Conservation (phyloP, 1,139 yeast genomes). For the Ogataea hybrid region DNA sequence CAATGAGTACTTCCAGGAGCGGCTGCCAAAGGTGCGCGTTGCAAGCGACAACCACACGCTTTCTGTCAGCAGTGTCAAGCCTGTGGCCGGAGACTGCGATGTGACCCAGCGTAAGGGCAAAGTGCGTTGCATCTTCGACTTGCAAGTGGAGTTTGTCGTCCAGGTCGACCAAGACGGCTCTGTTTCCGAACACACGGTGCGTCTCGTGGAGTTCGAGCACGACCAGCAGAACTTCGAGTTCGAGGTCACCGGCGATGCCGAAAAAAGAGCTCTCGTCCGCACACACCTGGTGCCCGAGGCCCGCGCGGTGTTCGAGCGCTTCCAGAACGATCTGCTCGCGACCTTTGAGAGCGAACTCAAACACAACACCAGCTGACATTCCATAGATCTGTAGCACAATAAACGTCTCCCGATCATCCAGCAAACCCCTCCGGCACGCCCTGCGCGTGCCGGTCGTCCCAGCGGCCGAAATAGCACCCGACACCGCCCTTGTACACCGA, state of each 20-base stretch:
- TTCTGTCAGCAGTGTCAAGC: slow-evolving; percentile 40
- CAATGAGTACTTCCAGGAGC: slow-evolving; percentile 50
- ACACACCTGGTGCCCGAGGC: slow-evolving; percentile 51
- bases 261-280: slow-evolving; percentile 39
- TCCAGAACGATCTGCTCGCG: slow-evolving; percentile 34
- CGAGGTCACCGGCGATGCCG: slow-evolving; percentile 40
- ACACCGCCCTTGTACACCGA: slow-evolving; percentile 64
- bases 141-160: slow-evolving; percentile 50
- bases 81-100: slow-evolving; percentile 71
- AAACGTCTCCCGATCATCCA: background rate
- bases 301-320: slow-evolving; percentile 45
- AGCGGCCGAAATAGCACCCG: slow-evolving; percentile 58
- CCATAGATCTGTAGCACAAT: slow-evolving; percentile 1
- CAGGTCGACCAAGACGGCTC: slow-evolving; percentile 32
- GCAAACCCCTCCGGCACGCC: slow-evolving; percentile 88
- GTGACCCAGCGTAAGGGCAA: slow-evolving; percentile 82
- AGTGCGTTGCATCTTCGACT: slow-evolving; percentile 70
- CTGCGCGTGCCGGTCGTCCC: slow-evolving; percentile 61
- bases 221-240: slow-evolving; percentile 68
- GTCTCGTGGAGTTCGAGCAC: slow-evolving; percentile 68
- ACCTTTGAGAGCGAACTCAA: slow-evolving; percentile 18
- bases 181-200: slow-evolving; percentile 39
- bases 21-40: slow-evolving; percentile 38
- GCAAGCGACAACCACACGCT: slow-evolving; percentile 35
- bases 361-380: slow-evolving; percentile 29